Conservation (phyloP, 2,329 filamentous ascomycete genomes). For the Colletotrichum cordylinicola region DNA sequence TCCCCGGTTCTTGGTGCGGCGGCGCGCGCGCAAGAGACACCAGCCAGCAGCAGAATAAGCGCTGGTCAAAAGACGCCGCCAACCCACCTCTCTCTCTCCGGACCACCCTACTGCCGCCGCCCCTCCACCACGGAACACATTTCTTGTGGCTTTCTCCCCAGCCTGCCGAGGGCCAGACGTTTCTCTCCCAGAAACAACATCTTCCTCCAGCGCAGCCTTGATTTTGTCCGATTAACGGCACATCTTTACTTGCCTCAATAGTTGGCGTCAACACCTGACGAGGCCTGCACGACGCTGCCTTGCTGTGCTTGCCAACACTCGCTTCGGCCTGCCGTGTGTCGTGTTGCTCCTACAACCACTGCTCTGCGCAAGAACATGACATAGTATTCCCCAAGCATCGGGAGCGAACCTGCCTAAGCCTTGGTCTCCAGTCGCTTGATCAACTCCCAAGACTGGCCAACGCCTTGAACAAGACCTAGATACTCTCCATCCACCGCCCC, state of each 20-base stretch:
- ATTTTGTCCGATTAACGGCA: not conserved
- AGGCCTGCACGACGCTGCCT: not conserved
- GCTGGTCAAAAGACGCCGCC: constrained; percentile 14
- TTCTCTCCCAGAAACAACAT: not conserved
- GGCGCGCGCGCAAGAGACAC: not conserved
- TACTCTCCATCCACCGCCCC: not conserved
- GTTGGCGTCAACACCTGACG: not conserved
- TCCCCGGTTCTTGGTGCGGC: not conserved
- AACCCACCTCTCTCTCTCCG: not conserved
- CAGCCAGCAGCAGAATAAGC: constrained; percentile 4
- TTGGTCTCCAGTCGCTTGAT: not conserved
- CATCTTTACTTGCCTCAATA: not conserved
- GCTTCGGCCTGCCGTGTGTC: not conserved
- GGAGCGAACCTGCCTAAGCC: not conserved
- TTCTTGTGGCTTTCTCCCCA: constrained; percentile 4
- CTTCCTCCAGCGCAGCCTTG: not conserved
- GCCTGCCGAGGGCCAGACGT: not conserved
- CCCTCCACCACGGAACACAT: not conserved
- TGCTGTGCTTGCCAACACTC: not conserved
- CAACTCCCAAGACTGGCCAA: not conserved
- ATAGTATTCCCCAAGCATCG: not conserved
- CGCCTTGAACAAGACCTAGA: not conserved
- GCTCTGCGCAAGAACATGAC: constrained; percentile 11
- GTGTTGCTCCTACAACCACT: not conserved
- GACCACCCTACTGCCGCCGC: not conserved